Evolutionary conservation across 2,329 filamentous ascomycete genomes (phyloP), one percentile per base, ranked within the genome.

Genomic region (Fonsecaea monophora): DNA sequence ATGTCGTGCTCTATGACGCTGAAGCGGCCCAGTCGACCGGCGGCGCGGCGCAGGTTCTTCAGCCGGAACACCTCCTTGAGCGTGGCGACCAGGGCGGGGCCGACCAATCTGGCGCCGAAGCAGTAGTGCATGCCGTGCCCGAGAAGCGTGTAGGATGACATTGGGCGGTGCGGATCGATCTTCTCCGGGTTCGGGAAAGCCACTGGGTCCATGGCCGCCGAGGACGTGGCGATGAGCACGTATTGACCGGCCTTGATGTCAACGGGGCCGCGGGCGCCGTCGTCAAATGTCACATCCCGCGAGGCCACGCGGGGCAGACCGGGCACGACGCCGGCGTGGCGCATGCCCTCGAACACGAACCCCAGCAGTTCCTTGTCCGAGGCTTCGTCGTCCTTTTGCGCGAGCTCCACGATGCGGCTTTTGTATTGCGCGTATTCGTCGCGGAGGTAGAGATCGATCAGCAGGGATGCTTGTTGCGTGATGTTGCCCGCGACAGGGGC

Each of bases 271-370:
- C 82, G 81, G 2, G 72, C 75, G 57, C 83, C 84, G 71, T 85
- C 84, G 37, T 74, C 67, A 70, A 83, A 68, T 0, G 74, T 78
- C 4, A 79, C 72, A 62, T 82, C 81, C 54, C 76, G 77, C 15
- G 80, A 77, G 3, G 82, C 83, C 10, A 84, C 77, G 61, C 83
- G 82, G n/a, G 82, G 81, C 0, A 85, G 75, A n/a, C 83, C 83
- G 0, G 83, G 83, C 1, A 85, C 80, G 1, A 83, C 81, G 18
- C 82, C 82, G 5, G 81, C 81, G 71, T 84, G 83, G 10, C 84
- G 81, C 81, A 85, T 85, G 50, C 83, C 84, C 73, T 86, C 84
- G 68, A 80, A 84, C 2, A 85, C 83, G 73, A 83, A 86, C 12
- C 83, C 83, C 69, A 83, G 81, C 0, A 85, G 78, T 70, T 85